These are phyloP conservation scores for Chionographis japonica DNA, from an alignment of 106 monocot genomes.

Conservation along the genomic window DNA sequence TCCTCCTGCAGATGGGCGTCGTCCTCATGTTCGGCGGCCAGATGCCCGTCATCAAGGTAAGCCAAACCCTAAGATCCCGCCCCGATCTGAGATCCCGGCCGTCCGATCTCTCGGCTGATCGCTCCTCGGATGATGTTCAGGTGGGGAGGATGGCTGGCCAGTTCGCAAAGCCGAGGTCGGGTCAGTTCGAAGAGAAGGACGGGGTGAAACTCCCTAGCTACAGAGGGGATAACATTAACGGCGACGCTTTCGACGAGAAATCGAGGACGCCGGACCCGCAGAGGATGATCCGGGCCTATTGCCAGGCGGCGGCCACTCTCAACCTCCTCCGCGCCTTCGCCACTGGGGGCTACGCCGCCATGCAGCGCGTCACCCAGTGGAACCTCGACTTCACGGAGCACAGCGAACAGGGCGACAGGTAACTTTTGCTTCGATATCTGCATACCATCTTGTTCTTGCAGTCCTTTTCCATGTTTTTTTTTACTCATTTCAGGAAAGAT, in stretches of 20 bases:
- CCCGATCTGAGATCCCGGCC: too few species aligned
- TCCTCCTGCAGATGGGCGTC: constrained; percentile 83
- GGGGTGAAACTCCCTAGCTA: constrained; percentile 46
- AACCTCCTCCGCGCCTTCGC: constrained; percentile 49
- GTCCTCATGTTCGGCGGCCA: constrained; percentile 90
- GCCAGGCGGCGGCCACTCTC: constrained; percentile 33
- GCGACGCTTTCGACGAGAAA: constrained; percentile 37
- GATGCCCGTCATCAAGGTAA: constrained; percentile 83
- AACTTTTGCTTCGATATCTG: not conserved
- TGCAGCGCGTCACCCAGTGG: constrained; percentile 27
- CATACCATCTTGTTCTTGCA: too few species aligned
- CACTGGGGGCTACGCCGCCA: constrained; percentile 31
- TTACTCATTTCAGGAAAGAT: too few species aligned
- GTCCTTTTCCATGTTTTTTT: too few species aligned
- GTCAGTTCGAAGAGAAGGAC: constrained; percentile 32
- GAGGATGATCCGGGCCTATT: constrained; percentile 24
- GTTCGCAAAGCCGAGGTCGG: constrained; percentile 28
- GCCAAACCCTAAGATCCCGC: too few species aligned
- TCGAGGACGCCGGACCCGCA: constrained; percentile 29
- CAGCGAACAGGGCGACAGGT: constrained; percentile 33
- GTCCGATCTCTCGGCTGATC: too few species aligned
- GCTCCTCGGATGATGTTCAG: not conserved
- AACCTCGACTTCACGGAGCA: constrained; percentile 31
- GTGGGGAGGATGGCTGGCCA: constrained; percentile 28
- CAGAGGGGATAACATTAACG: constrained; percentile 44